A percentile compares a stretch with the other conserved stretches of the same genome.
phyloP scores from a whole-genome alignment of 805 yeast genomes.

The Sugiyamaella chiloensis region DNA sequence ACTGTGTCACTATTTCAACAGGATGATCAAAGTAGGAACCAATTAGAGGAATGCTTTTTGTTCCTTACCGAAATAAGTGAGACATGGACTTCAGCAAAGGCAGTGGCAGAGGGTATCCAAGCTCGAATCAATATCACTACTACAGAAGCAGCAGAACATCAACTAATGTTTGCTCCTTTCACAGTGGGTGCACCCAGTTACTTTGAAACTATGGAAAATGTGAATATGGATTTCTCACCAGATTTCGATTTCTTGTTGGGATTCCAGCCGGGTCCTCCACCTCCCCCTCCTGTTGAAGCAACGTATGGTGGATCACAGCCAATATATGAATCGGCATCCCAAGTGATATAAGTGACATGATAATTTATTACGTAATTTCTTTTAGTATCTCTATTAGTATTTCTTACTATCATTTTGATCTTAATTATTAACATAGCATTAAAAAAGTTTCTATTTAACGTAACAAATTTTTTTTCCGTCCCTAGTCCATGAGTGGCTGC shows the following conservation, averaged over 20 bases:
- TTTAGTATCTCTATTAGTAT: too few species aligned
- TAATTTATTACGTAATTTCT: too few species aligned
- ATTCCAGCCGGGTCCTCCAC: not conserved
- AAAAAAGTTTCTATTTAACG: too few species aligned
- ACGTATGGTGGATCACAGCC: not conserved
- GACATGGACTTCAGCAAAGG: slow-evolving; percentile 20
- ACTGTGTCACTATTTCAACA: slow-evolving; percentile 15
- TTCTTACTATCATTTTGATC: too few species aligned
- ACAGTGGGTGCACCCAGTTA: slow-evolving; percentile 9
- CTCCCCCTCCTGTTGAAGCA: not conserved
- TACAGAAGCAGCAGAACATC: slow-evolving; percentile 1
- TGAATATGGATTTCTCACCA: slow-evolving; percentile 2
- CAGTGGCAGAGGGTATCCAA: slow-evolving; percentile 16
- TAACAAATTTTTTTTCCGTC: not conserved
- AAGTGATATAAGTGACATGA: not conserved
- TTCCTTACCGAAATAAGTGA: slow-evolving; percentile 18
- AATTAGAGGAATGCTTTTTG: slow-evolving; percentile 13
- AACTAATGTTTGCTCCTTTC: not conserved
- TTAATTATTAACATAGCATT: too few species aligned
- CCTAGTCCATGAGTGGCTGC: not conserved
- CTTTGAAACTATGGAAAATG: slow-evolving; percentile 6
- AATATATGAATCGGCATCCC: not conserved
- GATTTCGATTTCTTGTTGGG: slow-evolving; percentile 12
- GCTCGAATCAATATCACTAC: slow-evolving; percentile 1
- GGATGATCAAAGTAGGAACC: slow-evolving; percentile 5